phyloP scores from a whole-genome alignment of 2,329 filamentous ascomycete species.

The Cryoendolithus antarcticus region DNA sequence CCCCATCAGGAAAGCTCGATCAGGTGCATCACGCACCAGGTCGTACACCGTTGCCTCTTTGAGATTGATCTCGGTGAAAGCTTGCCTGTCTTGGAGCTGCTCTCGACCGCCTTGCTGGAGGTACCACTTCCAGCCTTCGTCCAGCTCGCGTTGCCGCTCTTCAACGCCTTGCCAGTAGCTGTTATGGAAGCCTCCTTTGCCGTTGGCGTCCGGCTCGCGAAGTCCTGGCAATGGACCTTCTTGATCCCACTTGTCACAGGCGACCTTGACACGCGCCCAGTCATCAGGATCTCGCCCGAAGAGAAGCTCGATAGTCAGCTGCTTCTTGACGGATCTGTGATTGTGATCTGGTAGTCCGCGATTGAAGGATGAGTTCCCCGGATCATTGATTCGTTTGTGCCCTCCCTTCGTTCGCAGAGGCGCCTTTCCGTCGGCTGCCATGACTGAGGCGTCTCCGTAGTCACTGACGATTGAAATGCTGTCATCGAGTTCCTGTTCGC shows the following conservation, averaged over 20 bases:
- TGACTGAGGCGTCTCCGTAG: not conserved
- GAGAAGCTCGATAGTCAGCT: constrained; percentile 34
- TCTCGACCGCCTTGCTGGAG: constrained; percentile 28
- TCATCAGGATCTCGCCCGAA: constrained; percentile 42
- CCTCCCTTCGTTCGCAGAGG: constrained; percentile 3
- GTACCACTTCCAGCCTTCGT: constrained; percentile 43
- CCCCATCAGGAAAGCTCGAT: constrained; percentile 36
- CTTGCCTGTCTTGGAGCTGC: constrained; percentile 32
- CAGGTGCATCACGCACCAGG: constrained; percentile 18
- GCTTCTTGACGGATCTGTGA: constrained; percentile 23
- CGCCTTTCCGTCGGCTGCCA: constrained; percentile 1
- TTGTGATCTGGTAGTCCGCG: constrained; percentile 17
- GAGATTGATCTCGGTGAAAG: constrained; percentile 21
- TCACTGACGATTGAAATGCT: constrained; percentile 14
- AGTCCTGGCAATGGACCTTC: constrained; percentile 38
- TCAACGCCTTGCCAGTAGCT: constrained; percentile 29
- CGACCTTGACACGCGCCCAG: constrained; percentile 33
- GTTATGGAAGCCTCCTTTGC: constrained; percentile 27
- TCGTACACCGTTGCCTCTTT: constrained; percentile 25
- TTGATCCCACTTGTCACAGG: constrained; percentile 39
- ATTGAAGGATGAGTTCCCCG: constrained; percentile 5
- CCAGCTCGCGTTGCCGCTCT: constrained; percentile 32
- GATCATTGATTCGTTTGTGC: not conserved
- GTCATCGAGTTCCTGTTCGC: constrained; percentile 25
- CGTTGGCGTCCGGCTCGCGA: constrained; percentile 23